These are phyloP conservation scores for Fusarium sp. DNA, from an alignment of 2,329 filamentous ascomycete species.

Conservation along the genomic window DNA sequence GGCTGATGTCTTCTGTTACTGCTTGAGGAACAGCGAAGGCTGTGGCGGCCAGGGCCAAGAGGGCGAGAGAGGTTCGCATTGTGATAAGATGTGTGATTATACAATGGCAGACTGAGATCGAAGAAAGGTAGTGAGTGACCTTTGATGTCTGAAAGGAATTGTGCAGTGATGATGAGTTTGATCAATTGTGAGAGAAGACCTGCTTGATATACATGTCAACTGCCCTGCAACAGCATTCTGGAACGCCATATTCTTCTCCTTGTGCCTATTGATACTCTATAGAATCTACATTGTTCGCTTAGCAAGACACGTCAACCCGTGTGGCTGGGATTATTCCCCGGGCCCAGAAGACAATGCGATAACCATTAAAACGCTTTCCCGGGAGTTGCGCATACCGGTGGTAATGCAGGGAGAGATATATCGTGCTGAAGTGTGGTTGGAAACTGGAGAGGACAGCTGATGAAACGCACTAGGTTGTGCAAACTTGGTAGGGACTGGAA, in stretches of 20 bases:
- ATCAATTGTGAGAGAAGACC: not conserved
- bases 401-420: conserved; percentile 16
- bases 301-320: conserved; percentile 7
- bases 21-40: conserved; percentile 55
- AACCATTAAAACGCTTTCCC: conserved; percentile 3
- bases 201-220: conserved; percentile 34
- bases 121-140: not conserved
- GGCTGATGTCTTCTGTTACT: conserved; percentile 61
- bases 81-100: not conserved
- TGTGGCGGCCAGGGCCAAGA: conserved; percentile 54
- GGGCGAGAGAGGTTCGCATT: conserved; percentile 38
- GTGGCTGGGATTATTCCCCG: conserved; percentile 23
- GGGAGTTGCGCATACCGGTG: conserved; percentile 12
- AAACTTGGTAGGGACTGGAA: not conserved
- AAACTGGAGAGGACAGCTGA: not conserved
- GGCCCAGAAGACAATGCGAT: not conserved
- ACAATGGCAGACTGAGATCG: too few species aligned
- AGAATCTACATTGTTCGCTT: conserved; percentile 28
- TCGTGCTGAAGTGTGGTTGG: conserved; percentile 14
- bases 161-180: not conserved
- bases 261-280: not conserved
- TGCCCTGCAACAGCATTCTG: conserved; percentile 7
- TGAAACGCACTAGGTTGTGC: conserved; percentile 6
- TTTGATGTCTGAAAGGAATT: not conserved
- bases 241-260: conserved; percentile 18